Conservation (phyloP, 2,329 filamentous ascomycete genomes). For the Pseudogymnoascus pannorum region DNA sequence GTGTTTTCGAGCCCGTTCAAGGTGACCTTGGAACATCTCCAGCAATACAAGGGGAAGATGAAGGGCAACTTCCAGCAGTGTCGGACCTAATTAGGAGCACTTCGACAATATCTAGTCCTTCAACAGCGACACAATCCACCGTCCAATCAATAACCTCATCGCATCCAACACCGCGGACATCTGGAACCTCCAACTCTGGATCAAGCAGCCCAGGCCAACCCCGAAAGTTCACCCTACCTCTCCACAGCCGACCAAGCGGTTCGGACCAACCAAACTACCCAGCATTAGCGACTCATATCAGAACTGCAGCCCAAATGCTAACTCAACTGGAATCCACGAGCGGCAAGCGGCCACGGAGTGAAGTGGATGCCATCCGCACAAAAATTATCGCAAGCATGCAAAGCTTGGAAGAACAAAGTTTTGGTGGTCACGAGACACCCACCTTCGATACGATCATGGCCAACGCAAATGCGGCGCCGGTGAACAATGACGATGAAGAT, state of each 20-base stretch:
- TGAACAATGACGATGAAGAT: conserved; percentile 42
- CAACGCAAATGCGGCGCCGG: conserved; percentile 51
- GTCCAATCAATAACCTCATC: conserved; percentile 38
- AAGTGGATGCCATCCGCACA: conserved; percentile 75
- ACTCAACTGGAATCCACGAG: conserved; percentile 75
- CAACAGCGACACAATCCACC: conserved; percentile 49
- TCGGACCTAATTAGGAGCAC: conserved; percentile 22
- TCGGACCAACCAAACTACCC: conserved; percentile 73
- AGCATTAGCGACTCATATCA: conserved; percentile 78
- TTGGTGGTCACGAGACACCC: conserved; percentile 63
- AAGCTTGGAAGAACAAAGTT: conserved; percentile 76
- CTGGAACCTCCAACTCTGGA: conserved; percentile 59
- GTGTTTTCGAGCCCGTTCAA: conserved; percentile 74
- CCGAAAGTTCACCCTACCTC: conserved; percentile 49
- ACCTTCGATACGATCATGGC: conserved; percentile 81
- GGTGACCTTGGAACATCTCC: conserved; percentile 72
- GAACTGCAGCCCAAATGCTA: conserved; percentile 79
- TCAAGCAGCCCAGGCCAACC: conserved; percentile 57
- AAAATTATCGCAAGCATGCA: conserved; percentile 91
- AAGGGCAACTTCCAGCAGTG: conserved; percentile 27
- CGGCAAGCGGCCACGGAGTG: conserved; percentile 69
- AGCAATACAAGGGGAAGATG: conserved; percentile 52
- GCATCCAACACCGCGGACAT: conserved; percentile 59
- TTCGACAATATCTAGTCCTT: conserved; percentile 49
- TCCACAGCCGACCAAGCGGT: conserved; percentile 43